phyloP scores from a whole-genome alignment of 768 basidiomycete genomes.

The Asterophora lycoperdoides region DNA sequence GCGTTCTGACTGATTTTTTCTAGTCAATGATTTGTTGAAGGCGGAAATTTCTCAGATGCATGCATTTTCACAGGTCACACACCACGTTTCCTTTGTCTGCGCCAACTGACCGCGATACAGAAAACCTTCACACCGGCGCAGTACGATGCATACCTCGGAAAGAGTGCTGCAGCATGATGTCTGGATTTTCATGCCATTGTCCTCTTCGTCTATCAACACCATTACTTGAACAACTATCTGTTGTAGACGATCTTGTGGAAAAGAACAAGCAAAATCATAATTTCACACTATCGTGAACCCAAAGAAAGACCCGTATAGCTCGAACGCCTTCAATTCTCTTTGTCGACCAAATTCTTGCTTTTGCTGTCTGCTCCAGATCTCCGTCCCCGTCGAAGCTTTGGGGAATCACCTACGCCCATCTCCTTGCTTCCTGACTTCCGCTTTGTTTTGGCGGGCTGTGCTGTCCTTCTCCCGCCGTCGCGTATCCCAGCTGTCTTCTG shows the following conservation, averaged over 20 bases:
- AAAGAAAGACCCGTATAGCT: background rate
- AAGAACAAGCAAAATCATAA: background rate
- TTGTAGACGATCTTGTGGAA: background rate
- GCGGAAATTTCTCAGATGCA: slow-evolving; percentile 75
- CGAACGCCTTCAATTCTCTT: slow-evolving; percentile 10
- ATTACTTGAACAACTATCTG: background rate
- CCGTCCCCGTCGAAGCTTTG: slow-evolving; percentile 3
- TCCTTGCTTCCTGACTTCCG: background rate
- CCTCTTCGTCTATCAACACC: background rate
- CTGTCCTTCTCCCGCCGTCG: background rate
- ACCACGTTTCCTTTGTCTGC: background rate
- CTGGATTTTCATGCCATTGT: too few species aligned
- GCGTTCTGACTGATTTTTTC: background rate
- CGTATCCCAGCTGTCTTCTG: background rate
- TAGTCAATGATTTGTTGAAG: slow-evolving; percentile 78
- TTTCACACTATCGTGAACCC: background rate
- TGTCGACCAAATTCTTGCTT: slow-evolving; percentile 6
- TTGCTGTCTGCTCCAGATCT: slow-evolving; percentile 1
- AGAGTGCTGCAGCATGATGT: background rate
- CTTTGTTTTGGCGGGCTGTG: background rate
- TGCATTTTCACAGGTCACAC: slow-evolving; percentile 77
- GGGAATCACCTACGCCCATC: background rate
- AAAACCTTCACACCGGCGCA: slow-evolving; percentile 73
- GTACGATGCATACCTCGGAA: slow-evolving; percentile 39
- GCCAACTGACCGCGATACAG: slow-evolving; percentile 29